A percentile compares a stretch with the other conserved stretches of the same genome.
Conservation (phyloP, 2,329 filamentous ascomycete genomes). For the Trichoderma sp. region DNA sequence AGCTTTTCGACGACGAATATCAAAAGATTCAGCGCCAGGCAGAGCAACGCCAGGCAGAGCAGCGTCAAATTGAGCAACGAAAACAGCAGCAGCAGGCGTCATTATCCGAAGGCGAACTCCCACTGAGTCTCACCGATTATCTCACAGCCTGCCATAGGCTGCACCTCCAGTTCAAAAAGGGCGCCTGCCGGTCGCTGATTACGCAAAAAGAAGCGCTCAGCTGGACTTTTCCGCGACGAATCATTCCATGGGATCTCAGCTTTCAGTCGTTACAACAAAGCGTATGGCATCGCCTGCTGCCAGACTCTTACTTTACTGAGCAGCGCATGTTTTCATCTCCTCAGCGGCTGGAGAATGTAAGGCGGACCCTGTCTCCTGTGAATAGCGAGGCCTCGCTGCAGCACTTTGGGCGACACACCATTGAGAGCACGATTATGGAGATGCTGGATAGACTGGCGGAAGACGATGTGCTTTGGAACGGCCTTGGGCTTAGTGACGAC, state of each 20-base stretch:
- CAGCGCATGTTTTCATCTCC: conserved; percentile 36
- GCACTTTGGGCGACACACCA: conserved; percentile 37
- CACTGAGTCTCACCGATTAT: background rate
- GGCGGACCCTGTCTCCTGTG: conserved; percentile 36
- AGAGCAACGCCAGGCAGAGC: background rate
- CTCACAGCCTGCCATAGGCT: background rate
- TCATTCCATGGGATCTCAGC: background rate
- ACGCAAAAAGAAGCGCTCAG: conserved; percentile 5
- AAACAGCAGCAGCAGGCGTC: background rate
- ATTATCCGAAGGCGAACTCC: background rate
- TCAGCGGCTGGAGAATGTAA: conserved; percentile 40
- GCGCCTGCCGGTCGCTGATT: background rate
- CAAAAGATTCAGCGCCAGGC: conserved; percentile 1
- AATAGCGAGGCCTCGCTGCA: conserved; percentile 41
- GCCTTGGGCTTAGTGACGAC: conserved; percentile 38
- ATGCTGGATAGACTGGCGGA: conserved; percentile 36
- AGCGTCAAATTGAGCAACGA: background rate
- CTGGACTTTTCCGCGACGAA: conserved; percentile 18
- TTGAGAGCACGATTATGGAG: conserved; percentile 41
- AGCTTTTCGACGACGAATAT: conserved; percentile 7
- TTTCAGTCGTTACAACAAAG: background rate
- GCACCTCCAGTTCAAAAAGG: background rate
- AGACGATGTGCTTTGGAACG: conserved; percentile 33
- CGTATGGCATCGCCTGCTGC: background rate
- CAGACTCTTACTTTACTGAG: conserved; percentile 33